Percentiles rank a stretch among this genome's conserved stretches.
Conservation (phyloP, 164 flowering plant genomes). For the Vitis rupestris region DNA sequence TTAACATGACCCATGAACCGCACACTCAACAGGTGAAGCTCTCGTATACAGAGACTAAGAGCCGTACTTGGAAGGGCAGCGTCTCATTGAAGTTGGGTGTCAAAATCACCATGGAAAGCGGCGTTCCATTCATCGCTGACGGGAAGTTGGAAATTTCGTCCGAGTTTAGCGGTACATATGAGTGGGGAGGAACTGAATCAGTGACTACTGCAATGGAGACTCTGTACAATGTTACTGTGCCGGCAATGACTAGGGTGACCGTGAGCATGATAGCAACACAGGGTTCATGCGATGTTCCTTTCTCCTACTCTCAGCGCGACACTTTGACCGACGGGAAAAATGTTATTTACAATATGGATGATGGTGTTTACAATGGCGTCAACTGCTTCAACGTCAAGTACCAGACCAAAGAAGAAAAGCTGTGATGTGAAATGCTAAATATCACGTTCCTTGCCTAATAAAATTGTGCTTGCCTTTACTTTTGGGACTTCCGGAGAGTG, state of each 20-base stretch:
- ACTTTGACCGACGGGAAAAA: neutral
- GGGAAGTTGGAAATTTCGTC: neutral
- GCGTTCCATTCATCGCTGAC: slow-evolving; percentile 1
- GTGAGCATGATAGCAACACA: neutral
- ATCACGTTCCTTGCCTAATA: no score
- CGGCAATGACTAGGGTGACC: slow-evolving; percentile 11
- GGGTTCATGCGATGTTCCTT: slow-evolving; percentile 15
- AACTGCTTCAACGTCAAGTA: slow-evolving; percentile 5
- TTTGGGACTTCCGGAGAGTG: no score
- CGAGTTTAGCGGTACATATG: neutral
- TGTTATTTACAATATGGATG: neutral
- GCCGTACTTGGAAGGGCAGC: slow-evolving; percentile 4
- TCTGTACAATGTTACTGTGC: neutral
- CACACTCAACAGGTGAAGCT: neutral
- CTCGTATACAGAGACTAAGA: neutral
- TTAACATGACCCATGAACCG: neutral
- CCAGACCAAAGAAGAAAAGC: no score
- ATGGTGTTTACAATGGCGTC: slow-evolving; percentile 14
- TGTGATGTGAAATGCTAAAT: no score
- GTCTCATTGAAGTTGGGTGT: neutral
- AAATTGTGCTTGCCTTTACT: no score
- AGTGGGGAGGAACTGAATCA: slow-evolving; percentile 6
- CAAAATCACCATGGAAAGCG: neutral
- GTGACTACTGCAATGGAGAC: neutral
- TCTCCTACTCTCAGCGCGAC: slow-evolving; percentile 17